These are phyloP conservation scores for Gynostemma pentaphyllum DNA, from an alignment of 306 rosid species.

Conservation along the genomic window DNA sequence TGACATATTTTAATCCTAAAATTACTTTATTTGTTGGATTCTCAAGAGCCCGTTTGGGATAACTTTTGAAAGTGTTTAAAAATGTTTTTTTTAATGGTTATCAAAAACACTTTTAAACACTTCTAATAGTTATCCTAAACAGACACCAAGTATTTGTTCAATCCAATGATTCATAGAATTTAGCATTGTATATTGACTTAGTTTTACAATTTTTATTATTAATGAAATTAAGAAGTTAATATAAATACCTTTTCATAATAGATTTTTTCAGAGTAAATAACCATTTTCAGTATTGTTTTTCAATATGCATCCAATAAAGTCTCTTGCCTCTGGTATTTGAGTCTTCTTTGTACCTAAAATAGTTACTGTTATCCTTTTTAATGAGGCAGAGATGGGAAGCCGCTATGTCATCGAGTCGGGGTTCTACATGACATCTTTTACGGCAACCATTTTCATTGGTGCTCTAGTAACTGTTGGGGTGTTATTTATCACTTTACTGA, in stretches of 20 bases:
- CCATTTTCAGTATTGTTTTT: background rate
- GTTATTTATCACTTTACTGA: slow-evolving; percentile 42
- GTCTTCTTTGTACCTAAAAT: background rate
- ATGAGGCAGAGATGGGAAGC: slow-evolving; percentile 50
- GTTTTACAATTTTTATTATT: background rate
- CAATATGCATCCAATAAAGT: background rate
- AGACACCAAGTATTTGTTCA: background rate
- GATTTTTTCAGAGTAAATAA: background rate
- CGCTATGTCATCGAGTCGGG: slow-evolving; percentile 47
- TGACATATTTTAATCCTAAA: background rate
- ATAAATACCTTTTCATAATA: background rate
- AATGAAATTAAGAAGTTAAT: background rate
- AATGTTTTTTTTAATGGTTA: too few relatives aligned
- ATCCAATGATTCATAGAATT: background rate
- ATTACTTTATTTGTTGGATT: background rate
- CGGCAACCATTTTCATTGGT: slow-evolving; percentile 49
- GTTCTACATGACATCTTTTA: slow-evolving; percentile 64
- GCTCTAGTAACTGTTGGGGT: slow-evolving; percentile 47
- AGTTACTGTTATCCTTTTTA: slow-evolving; percentile 15
- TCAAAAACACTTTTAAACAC: too few relatives aligned
- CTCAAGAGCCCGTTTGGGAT: too few relatives aligned
- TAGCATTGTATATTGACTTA: background rate
- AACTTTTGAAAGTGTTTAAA: too few relatives aligned
- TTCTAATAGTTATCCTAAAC: too few relatives aligned
- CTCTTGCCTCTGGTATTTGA: background rate